These are phyloP conservation scores for Trametes polyzona DNA, from an alignment of 1,284 basidiomycete species.

Conservation along the genomic window DNA sequence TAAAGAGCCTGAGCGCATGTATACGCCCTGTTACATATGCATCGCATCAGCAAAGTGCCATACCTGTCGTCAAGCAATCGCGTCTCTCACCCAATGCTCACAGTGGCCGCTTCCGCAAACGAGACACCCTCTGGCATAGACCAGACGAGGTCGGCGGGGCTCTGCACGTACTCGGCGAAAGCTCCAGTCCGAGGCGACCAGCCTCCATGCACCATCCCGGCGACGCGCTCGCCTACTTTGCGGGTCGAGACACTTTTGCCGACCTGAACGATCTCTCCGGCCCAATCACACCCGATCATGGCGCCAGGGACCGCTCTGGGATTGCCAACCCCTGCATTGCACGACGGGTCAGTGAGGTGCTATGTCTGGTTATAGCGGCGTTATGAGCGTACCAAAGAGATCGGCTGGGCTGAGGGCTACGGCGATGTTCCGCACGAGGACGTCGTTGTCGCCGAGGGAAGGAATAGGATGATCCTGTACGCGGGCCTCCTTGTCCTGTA, in stretches of 20 bases:
- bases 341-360: not conserved
- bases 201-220: slow-evolving; percentile 28
- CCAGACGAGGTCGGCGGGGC: slow-evolving; percentile 36
- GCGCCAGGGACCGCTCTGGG: slow-evolving; percentile 14
- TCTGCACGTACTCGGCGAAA: slow-evolving; percentile 45
- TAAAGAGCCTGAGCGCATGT: slow-evolving; percentile 35
- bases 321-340: slow-evolving; percentile 3
- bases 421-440: slow-evolving; percentile 29
- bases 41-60: slow-evolving; percentile 21
- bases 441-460: slow-evolving; percentile 20
- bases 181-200: slow-evolving; percentile 34
- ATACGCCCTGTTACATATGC: not conserved
- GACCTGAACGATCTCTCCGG: slow-evolving; percentile 27
- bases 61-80: no score
- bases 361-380: not conserved
- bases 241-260: slow-evolving; percentile 26
- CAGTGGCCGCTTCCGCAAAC: slow-evolving; percentile 41
- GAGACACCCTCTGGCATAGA: slow-evolving; percentile 35
- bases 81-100: not conserved
- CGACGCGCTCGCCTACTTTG: slow-evolving; percentile 29
- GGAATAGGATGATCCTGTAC: slow-evolving; percentile 17
- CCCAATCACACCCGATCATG: slow-evolving; percentile 29
- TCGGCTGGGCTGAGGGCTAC: slow-evolving; percentile 17
- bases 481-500: not conserved
- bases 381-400: slow-evolving; percentile 14